A percentile compares a stretch with the other conserved stretches of the same genome.
These are phyloP conservation scores for Trichoderma lentiforme DNA, from an alignment of 2,329 filamentous ascomycete genomes.

Conservation along the genomic window DNA sequence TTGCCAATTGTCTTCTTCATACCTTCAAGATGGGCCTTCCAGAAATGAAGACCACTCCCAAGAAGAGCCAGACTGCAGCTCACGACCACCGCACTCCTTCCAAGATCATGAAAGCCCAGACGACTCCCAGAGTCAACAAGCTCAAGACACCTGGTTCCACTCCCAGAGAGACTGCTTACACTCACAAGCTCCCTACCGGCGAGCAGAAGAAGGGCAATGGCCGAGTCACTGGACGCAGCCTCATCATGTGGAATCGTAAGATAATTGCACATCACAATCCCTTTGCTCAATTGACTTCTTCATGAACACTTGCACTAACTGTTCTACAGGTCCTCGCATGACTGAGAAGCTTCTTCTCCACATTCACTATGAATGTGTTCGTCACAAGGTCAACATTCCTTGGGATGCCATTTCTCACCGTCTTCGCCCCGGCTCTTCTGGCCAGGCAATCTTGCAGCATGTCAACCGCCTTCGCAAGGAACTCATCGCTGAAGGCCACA, in stretches of 20 bases:
- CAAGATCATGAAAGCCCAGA: constrained; percentile 14
- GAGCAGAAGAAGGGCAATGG: constrained; percentile 29
- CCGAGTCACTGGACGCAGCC: constrained; percentile 33
- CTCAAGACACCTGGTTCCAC: background rate
- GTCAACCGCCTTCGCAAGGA: constrained; percentile 34
- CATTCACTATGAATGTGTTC: constrained; percentile 39
- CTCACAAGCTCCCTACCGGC: constrained; percentile 27
- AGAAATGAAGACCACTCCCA: constrained; percentile 24
- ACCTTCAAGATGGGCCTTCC: constrained; percentile 19
- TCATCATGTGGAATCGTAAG: constrained; percentile 46
- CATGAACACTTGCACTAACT: background rate
- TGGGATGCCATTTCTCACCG: constrained; percentile 42
- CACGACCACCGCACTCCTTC: constrained; percentile 16
- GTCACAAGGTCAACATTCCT: constrained; percentile 34
- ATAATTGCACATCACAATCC: background rate
- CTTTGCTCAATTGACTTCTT: background rate
- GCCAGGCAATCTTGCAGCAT: constrained; percentile 38
- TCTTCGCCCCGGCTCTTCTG: constrained; percentile 40
- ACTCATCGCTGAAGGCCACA: constrained; percentile 39
- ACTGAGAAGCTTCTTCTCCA: constrained; percentile 43
- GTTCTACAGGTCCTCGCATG: constrained; percentile 42
- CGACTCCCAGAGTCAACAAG: background rate
- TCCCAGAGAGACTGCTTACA: constrained; percentile 22
- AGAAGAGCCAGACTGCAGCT: constrained; percentile 21
- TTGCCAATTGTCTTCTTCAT: background rate